A percentile compares a stretch with the other conserved stretches of the same genome.
Conservation (phyloP, 352 stramenopile species). For the Saprolegnia parasitica region DNA sequence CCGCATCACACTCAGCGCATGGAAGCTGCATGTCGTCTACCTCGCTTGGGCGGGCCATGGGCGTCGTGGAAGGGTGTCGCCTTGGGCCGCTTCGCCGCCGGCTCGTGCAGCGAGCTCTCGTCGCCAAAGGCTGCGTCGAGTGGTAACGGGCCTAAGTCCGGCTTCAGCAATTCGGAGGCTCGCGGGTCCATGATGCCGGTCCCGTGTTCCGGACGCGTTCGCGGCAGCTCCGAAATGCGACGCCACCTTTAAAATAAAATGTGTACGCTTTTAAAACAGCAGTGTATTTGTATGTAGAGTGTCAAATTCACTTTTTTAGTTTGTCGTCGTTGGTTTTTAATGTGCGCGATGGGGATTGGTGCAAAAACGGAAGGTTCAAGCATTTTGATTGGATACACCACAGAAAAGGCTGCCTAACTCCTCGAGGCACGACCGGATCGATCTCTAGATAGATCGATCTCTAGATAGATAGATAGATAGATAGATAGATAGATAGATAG, state of each 20-base stretch:
- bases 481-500: too few relatives aligned
- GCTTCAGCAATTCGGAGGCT: conserved; percentile 15
- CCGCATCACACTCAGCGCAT: not conserved
- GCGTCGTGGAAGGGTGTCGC: not conserved
- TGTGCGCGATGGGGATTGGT: not conserved
- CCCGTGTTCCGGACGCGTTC: not conserved
- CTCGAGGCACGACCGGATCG: too few relatives aligned
- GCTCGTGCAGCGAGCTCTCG: not conserved
- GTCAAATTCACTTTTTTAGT: too few relatives aligned
- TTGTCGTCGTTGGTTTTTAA: not conserved
- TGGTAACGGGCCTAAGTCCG: not conserved
- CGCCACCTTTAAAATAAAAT: not conserved
- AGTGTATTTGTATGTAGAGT: not conserved
- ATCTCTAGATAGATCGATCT: too few relatives aligned
- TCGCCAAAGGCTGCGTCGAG: not conserved
- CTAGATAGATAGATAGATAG: too few relatives aligned
- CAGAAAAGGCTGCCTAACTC: too few relatives aligned
- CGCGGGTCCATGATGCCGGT: not conserved
- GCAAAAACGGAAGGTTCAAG: too few relatives aligned
- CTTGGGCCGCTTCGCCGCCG: not conserved
- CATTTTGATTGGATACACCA: too few relatives aligned
- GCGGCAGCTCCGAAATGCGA: too few relatives aligned
- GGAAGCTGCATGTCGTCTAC: not conserved
- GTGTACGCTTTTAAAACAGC: not conserved
- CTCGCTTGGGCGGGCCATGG: not conserved